Base-by-base conservation (phyloP, 768 basidiomycete species). In the Pleurotus tuber-regium region DNA sequence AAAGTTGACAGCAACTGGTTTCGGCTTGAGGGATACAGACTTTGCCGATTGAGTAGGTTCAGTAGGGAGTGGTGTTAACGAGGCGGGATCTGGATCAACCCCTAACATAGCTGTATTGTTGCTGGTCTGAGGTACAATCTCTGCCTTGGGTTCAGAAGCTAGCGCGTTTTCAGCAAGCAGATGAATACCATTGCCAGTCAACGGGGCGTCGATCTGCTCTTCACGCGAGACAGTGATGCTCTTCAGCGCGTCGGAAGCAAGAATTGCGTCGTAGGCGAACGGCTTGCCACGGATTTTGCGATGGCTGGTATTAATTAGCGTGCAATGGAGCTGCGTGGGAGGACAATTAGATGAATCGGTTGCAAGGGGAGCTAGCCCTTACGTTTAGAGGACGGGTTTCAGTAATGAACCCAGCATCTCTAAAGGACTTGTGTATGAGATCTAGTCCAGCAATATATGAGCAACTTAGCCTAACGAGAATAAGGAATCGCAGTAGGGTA, bases 361-460 rank as follows among this genome's bases (percentile, higher is more conserved):
- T 7, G 2, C n/a, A 12, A 5, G 18, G 39, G 4, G 14, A 14
- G 7, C 28, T 36, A 38, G 14, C 10, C 43, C 66, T 4, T 47
- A 79, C 82, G 62, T 79, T 82, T 30, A 83, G 67, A 1, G 80
- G 79, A 7, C 81, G 69, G 21, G 59, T 68, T 10, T 79, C 79
- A 0, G 60, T 65, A 36, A 79, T 55, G 57, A 78, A 81, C 0
- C 73, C 76, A 10, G 65, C 70, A 0, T 65, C 56, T 47, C 52
- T 65, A 51, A 80, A 81, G 0, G 69, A 49, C 46, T 54, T 59
- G 54, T 71, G 65, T 7, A 81, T 64, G 14, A 79, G 58, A 30
- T 75, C 79, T 80, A 39, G n/a, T 9, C 16, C 14, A 21, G 19
- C 7, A 38, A 21, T 14, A 10, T 35, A 42, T 47, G 35, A 7